Conservation (phyloP, 352 stramenopile genomes). For the Phytophthora tentaculata region DNA sequence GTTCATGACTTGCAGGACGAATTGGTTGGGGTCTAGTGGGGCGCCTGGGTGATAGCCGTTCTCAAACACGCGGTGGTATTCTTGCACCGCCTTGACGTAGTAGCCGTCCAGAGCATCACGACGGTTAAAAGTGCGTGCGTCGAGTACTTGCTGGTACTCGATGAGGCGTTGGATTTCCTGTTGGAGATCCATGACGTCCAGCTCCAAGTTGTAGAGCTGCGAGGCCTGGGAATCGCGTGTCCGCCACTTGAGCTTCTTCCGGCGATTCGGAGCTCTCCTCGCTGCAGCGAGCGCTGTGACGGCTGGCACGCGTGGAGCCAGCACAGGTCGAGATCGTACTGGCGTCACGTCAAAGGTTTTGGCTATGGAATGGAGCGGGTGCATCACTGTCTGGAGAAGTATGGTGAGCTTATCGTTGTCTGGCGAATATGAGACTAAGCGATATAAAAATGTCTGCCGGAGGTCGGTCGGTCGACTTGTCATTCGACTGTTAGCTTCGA, state of each 20-base stretch:
- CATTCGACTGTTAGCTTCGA: slow-evolving; percentile 32
- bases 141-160: slow-evolving; percentile 41
- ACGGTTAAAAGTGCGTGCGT: slow-evolving; percentile 42
- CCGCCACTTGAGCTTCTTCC: slow-evolving; percentile 62
- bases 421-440: too few species aligned
- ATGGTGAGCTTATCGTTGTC: background rate
- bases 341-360: slow-evolving; percentile 29
- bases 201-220: slow-evolving; percentile 62
- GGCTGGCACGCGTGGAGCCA: slow-evolving; percentile 20
- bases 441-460: too few species aligned
- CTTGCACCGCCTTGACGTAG: slow-evolving; percentile 52
- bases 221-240: slow-evolving; percentile 62
- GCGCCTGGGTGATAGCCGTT: slow-evolving; percentile 47
- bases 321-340: slow-evolving; percentile 18
- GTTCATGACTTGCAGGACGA: slow-evolving; percentile 55
- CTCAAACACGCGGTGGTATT: slow-evolving; percentile 68
- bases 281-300: slow-evolving; percentile 26
- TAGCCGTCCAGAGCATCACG: slow-evolving; percentile 50
- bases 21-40: slow-evolving; percentile 36
- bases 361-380: slow-evolving; percentile 11
- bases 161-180: slow-evolving; percentile 52
- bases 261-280: background rate
- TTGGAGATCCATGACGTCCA: slow-evolving; percentile 53
- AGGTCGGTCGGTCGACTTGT: background rate
- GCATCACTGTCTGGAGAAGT: slow-evolving; percentile 4